Base-by-base conservation (phyloP, 345 rosid species). In the Eucalyptus microcorys region DNA sequence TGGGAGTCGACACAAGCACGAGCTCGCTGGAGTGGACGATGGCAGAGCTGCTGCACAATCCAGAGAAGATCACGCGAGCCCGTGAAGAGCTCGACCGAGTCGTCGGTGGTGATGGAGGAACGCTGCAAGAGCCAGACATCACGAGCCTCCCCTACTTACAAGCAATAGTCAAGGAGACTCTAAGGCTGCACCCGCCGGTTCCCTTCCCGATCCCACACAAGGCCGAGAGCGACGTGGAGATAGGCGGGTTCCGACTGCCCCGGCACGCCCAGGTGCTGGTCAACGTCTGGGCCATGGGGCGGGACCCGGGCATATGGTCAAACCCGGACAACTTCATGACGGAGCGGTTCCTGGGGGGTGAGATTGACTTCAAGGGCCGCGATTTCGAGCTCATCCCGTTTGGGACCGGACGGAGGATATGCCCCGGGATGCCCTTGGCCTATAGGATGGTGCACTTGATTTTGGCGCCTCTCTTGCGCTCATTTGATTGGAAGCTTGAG, bases 11-110 rank as follows among this genome's bases (percentile, higher is more conserved):
- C 37, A 90, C 94, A 14, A 92, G 91, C 3, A 27, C 90, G 14
- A 88, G 87, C 86, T 89, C 92, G 2, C 2, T 91, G 17, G 93
- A 92, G 87, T 91, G 94, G 91, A 89, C 91, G 13, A 92, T 92
- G 90, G 86, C 88, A 22, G 92, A 92, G 86, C 52, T 92, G 43
- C 88, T 92, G 14, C 89, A 40, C 87, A 88, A 86, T 68, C 91
- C 85, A 3, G 83, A 88, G 17, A 90, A 88, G 53, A 64, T 88
- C 11, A 5, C 16, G 3, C 87, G 14, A 87, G 86, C 66, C 7
- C 76, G 88, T 64, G 48, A 40, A 1, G 88, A 90, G 86, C 89
- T 92, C 16, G 81, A 87, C 32, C 30, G 47, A 71, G 57, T 50
- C 14, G 37, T 79, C 40, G 48, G 90, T 9, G 24, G 12, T 10